Evolutionary conservation across 352 stramenopile genomes (phyloP).

Genomic region (Phytopythium montanum): DNA sequence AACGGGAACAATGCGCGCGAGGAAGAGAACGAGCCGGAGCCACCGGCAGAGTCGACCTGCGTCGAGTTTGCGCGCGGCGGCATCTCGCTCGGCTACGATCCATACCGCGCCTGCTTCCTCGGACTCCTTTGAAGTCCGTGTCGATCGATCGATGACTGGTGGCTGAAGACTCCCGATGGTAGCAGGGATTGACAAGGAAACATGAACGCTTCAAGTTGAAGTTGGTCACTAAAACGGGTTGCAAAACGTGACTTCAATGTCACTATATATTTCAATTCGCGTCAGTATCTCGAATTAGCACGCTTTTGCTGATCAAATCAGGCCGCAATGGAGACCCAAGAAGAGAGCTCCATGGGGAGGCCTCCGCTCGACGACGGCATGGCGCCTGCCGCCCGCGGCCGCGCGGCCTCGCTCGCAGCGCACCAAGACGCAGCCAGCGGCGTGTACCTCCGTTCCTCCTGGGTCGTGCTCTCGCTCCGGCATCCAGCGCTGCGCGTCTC

Average conservation of each 20-base stretch:
- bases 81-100: slow-evolving; percentile 7
- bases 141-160: too few species aligned
- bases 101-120: slow-evolving; percentile 6
- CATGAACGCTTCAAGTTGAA: neutral
- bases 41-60: slow-evolving; percentile 2
- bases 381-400: neutral
- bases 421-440: neutral
- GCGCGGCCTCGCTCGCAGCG: neutral
- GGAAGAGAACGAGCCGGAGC: neutral
- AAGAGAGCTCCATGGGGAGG: too few species aligned
- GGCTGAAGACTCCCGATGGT: too few species aligned
- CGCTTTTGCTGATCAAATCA: neutral
- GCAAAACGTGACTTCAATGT: neutral
- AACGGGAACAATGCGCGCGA: neutral
- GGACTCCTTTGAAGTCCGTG: slow-evolving; percentile 1
- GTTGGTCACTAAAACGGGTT: neutral
- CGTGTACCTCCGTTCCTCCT: slow-evolving; percentile 33
- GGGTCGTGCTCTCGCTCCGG: slow-evolving; percentile 37
- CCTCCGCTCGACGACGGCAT: too few species aligned
- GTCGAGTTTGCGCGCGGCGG: slow-evolving; percentile 4
- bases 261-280: neutral
- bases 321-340: neutral
- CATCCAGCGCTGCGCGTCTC: slow-evolving; percentile 34
- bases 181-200: too few species aligned
- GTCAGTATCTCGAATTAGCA: neutral